Evolutionary conservation across 139 green algal species (phyloP).

Genomic region (Choricystis sp.): DNA sequence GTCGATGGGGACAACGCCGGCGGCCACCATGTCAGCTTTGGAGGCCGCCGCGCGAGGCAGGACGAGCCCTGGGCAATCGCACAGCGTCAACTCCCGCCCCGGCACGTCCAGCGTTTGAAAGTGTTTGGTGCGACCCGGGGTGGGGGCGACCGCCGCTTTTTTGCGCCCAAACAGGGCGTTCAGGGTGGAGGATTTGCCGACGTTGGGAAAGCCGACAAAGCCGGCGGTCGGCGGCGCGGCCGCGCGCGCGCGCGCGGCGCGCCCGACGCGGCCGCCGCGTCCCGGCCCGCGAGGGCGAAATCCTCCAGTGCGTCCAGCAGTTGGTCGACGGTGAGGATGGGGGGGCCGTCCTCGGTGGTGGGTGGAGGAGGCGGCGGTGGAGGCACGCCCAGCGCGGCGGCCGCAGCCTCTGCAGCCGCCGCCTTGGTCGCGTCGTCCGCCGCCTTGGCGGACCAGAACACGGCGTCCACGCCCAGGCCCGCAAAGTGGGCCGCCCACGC

Average conservation of each 20-base stretch:
- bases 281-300: slow-evolving; percentile 13
- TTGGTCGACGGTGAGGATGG: slow-evolving; percentile 25
- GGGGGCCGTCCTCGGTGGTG: slow-evolving; percentile 14
- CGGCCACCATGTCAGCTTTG: slow-evolving; percentile 89
- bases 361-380: not conserved
- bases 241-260: not conserved
- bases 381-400: slow-evolving; percentile 1
- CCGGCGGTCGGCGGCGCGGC: slow-evolving; percentile 21
- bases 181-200: slow-evolving; percentile 84
- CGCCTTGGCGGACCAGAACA: slow-evolving; percentile 63
- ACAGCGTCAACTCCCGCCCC: slow-evolving; percentile 47
- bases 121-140: slow-evolving; percentile 97
- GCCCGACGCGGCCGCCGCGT: slow-evolving; percentile 2
- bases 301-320: slow-evolving; percentile 21
- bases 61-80: slow-evolving; percentile 85
- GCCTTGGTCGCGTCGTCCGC: slow-evolving; percentile 23
- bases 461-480: slow-evolving; percentile 33
- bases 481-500: slow-evolving; percentile 84
- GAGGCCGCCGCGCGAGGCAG: slow-evolving; percentile 76
- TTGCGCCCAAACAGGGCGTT: slow-evolving; percentile 94
- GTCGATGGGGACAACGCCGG: slow-evolving; percentile 94
- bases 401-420: not conserved
- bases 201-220: slow-evolving; percentile 94
- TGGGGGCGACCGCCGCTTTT: slow-evolving; percentile 86
- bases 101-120: slow-evolving; percentile 92